A percentile compares a stretch with the other conserved stretches of the same genome.
These are phyloP conservation scores for Arabidopsis lyrata DNA, from an alignment of 441 rosid genomes.

Conservation along the genomic window DNA sequence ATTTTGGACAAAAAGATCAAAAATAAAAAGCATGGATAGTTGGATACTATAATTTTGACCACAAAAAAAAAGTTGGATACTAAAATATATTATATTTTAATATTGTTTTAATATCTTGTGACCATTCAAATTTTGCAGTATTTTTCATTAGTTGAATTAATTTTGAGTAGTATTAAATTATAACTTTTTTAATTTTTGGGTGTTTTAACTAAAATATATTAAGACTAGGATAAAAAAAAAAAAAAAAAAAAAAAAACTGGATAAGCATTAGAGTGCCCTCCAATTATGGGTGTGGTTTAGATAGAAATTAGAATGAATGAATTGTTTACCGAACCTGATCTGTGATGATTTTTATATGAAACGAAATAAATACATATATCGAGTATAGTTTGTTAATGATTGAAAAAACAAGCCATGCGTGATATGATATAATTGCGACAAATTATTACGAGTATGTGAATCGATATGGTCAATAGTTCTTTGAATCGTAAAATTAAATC, in stretches of 20 bases:
- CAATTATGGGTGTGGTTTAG: constrained; percentile 26
- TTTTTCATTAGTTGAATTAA: no score
- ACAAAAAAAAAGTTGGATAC: no score
- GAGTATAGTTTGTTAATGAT: constrained; percentile 39
- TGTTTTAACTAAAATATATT: no score
- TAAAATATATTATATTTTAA: no score
- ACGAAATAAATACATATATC: constrained; percentile 16
- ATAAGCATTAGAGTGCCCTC: constrained; percentile 20
- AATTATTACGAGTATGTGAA: constrained; percentile 37
- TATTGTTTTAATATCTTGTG: no score
- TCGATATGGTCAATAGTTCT: constrained; percentile 37
- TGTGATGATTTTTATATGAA: constrained; percentile 21
- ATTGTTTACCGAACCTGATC: constrained; percentile 13
- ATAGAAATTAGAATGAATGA: constrained; percentile 3
- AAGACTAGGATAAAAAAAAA: background rate
- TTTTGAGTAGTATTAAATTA: no score
- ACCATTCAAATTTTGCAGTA: no score
- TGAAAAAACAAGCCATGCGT: constrained; percentile 41
- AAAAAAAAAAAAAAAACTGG: background rate
- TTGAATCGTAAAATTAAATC: constrained; percentile 43
- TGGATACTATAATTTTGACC: no score
- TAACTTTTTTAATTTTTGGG: no score
- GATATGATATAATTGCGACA: constrained; percentile 34
- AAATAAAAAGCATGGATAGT: constrained; percentile 14
- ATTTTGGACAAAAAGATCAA: background rate